Percentiles rank a stretch among this genome's conserved stretches.
phyloP scores from a whole-genome alignment of 257 asterid species.

The Coffea canephora region DNA sequence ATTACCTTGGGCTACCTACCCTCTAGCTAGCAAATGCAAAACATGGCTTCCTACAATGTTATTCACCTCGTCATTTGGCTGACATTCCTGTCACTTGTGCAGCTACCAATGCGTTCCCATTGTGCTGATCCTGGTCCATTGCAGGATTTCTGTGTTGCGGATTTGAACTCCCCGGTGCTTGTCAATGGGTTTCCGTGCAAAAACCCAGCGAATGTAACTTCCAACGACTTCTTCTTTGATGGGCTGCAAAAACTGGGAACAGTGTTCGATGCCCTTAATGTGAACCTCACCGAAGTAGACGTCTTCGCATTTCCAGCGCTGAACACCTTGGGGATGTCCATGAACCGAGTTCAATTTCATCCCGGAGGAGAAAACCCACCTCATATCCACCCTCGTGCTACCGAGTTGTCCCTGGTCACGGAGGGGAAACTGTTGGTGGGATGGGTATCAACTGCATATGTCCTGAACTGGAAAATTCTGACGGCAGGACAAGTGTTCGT shows the following conservation, averaged over 20 bases:
- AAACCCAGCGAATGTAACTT: constrained; percentile 27
- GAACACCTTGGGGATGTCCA: too few relatives aligned
- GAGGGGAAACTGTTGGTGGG: constrained; percentile 48
- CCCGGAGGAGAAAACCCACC: constrained; percentile 29
- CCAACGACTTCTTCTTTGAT: constrained; percentile 46
- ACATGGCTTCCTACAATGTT: too few relatives aligned
- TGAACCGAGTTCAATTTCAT: too few relatives aligned
- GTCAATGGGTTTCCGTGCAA: constrained; percentile 56
- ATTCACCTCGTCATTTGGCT: too few relatives aligned
- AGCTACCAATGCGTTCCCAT: constrained; percentile 27
- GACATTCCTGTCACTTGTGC: neutral
- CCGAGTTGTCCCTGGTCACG: constrained; percentile 23
- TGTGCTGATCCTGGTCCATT: constrained; percentile 46
- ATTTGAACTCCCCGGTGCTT: constrained; percentile 11
- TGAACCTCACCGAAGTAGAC: constrained; percentile 9
- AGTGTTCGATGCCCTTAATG: constrained; percentile 30
- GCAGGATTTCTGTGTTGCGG: constrained; percentile 54
- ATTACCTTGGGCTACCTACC: too few relatives aligned
- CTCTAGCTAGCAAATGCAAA: too few relatives aligned
- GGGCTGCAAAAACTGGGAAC: constrained; percentile 35
- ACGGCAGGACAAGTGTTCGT: constrained; percentile 48
- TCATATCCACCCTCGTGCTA: constrained; percentile 25
- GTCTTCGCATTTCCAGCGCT: too few relatives aligned
- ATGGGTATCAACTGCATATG: constrained; percentile 34
- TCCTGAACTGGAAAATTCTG: constrained; percentile 32